A percentile compares a stretch with the other conserved stretches of the same genome.
Conservation (phyloP, 805 yeast genomes). For the Zygosaccharomyces bailii region DNA sequence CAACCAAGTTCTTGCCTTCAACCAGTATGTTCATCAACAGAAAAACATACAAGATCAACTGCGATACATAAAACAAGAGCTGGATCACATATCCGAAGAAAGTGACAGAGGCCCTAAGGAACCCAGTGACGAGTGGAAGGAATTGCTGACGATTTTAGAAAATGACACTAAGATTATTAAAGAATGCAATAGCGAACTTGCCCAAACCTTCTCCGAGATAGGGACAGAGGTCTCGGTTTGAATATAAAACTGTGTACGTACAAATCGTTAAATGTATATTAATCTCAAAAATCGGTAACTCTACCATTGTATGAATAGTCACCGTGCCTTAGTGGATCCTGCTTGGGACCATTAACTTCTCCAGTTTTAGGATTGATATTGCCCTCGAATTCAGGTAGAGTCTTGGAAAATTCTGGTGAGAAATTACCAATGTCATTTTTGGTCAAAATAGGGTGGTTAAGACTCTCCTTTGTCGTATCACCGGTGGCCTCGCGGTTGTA, state of each 20-base stretch:
- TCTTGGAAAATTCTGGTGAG: conserved; percentile 66
- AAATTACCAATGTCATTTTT: conserved; percentile 58
- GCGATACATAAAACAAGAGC: conserved; percentile 27
- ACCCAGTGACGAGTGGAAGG: conserved; percentile 32
- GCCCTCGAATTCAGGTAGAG: conserved; percentile 94
- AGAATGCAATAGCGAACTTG: conserved; percentile 23
- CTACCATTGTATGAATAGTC: conserved; percentile 96
- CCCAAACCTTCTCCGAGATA: conserved; percentile 12
- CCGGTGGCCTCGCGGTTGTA: conserved; percentile 50
- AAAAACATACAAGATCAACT: conserved; percentile 31
- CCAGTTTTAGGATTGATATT: conserved; percentile 91
- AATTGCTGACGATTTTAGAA: conserved; percentile 32
- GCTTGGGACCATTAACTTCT: conserved; percentile 95
- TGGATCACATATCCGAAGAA: conserved; percentile 16
- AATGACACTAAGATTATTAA: conserved; percentile 35
- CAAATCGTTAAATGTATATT: background rate
- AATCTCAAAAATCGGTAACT: conserved; percentile 78
- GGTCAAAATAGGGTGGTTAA: conserved; percentile 36
- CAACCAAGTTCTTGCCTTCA: conserved; percentile 32
- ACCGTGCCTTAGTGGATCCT: conserved; percentile 87
- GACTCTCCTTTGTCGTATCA: conserved; percentile 32
- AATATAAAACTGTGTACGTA: background rate
- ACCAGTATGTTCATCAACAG: conserved; percentile 32
- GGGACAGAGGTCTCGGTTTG: background rate
- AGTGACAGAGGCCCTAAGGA: conserved; percentile 8